Conservation (phyloP, 2,329 filamentous ascomycete species). For the Teratosphaeria pseudoeucalypti region DNA sequence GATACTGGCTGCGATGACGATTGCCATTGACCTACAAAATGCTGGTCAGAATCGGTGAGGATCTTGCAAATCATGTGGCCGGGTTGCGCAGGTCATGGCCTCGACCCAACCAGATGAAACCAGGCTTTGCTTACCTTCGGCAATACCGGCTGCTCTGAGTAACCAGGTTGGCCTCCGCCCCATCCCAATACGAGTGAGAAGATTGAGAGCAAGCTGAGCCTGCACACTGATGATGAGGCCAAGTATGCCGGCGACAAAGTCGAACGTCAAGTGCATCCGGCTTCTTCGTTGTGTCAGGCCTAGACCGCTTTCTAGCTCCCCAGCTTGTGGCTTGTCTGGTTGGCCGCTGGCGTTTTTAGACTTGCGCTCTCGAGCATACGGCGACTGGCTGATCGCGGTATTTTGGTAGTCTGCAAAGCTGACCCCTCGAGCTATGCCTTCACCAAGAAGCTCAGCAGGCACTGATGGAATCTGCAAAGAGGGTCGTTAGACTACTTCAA, state of each 20-base stretch:
- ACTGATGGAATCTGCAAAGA: slow-evolving; percentile 23
- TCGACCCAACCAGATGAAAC: no score
- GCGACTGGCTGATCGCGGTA: slow-evolving; percentile 25
- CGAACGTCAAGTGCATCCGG: slow-evolving; percentile 64
- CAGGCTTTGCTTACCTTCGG: slow-evolving; percentile 15
- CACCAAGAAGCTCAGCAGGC: slow-evolving; percentile 33
- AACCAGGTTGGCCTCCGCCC: slow-evolving; percentile 55
- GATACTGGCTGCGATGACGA: not conserved
- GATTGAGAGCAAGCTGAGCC: slow-evolving; percentile 44
- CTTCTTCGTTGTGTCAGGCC: slow-evolving; percentile 69
- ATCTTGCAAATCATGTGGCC: no score
- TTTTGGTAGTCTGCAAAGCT: slow-evolving; percentile 25
- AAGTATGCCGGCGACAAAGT: slow-evolving; percentile 67
- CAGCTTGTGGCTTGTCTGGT: slow-evolving; percentile 12
- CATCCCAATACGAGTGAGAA: slow-evolving; percentile 51
- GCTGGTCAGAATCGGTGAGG: no score
- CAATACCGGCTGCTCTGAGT: slow-evolving; percentile 38
- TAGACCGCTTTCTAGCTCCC: slow-evolving; percentile 50
- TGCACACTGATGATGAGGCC: slow-evolving; percentile 51
- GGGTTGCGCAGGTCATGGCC: no score
- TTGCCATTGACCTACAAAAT: slow-evolving; percentile 3
- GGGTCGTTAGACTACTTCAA: not conserved
- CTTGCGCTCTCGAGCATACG: slow-evolving; percentile 62
- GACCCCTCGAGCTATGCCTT: slow-evolving; percentile 29
- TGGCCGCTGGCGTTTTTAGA: slow-evolving; percentile 15